phyloP scores from a whole-genome alignment of 495 filamentous ascomycete genomes.

The Aspergillus cavernicola region DNA sequence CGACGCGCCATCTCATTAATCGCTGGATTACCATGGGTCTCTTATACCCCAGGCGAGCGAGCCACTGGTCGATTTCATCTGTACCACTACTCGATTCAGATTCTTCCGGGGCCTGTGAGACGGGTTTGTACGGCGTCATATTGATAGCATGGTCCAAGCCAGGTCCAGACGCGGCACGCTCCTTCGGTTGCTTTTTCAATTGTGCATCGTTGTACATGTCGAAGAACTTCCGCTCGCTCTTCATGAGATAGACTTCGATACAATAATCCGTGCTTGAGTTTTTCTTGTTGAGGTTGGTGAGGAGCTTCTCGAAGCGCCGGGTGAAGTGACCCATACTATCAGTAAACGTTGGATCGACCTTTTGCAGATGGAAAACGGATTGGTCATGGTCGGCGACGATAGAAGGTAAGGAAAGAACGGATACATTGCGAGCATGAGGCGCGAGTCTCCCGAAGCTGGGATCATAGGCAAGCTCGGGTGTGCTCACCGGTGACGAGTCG shows the following conservation, averaged over 20 bases:
- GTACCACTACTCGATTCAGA: slow-evolving; percentile 5
- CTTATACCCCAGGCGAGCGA: slow-evolving; percentile 59
- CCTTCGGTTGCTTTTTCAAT: slow-evolving; percentile 7
- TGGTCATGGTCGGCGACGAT: slow-evolving; percentile 49
- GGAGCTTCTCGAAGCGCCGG: slow-evolving; percentile 53
- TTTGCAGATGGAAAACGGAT: slow-evolving; percentile 60
- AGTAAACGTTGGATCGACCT: slow-evolving; percentile 68
- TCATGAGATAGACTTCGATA: slow-evolving; percentile 64
- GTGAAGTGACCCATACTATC: slow-evolving; percentile 61
- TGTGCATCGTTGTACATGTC: slow-evolving; percentile 56
- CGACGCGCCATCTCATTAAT: slow-evolving; percentile 40
- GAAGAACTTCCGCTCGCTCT: slow-evolving; percentile 69
- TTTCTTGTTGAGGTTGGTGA: slow-evolving; percentile 51
- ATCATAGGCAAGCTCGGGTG: not conserved
- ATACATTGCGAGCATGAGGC: slow-evolving; percentile 22
- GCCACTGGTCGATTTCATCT: slow-evolving; percentile 41
- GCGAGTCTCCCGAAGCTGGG: no score
- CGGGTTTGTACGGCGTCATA: slow-evolving; percentile 26
- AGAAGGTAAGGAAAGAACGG: slow-evolving; percentile 47
- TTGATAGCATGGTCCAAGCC: slow-evolving; percentile 28
- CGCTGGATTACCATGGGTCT: slow-evolving; percentile 61
- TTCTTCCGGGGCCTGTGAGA: slow-evolving; percentile 23
- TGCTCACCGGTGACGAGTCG: not conserved
- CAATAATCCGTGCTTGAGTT: slow-evolving; percentile 57
- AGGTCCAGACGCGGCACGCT: not conserved